Percentiles rank a stretch among this genome's conserved stretches.
These are phyloP conservation scores for Geotrichum europaeum DNA, from an alignment of 1,139 yeast genomes.

Conservation along the genomic window DNA sequence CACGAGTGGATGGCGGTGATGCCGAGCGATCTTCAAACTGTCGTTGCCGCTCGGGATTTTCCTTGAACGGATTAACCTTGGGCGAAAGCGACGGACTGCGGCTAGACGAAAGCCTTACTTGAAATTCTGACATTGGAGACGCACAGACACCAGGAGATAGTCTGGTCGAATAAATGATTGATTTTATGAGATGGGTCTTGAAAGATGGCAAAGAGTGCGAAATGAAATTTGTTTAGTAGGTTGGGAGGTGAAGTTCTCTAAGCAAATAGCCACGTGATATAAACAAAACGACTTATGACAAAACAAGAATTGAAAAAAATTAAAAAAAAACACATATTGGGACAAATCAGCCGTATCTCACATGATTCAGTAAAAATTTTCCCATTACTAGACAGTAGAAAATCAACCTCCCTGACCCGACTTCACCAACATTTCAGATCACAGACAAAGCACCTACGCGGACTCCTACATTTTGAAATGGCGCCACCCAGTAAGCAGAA, in stretches of 20 bases:
- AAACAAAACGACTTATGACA: background rate
- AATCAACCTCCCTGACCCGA: background rate
- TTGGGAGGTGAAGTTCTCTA: background rate
- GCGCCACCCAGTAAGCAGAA: conserved; percentile 2
- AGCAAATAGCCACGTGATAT: background rate
- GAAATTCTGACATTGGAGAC: background rate
- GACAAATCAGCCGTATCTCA: background rate
- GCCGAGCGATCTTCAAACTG: background rate
- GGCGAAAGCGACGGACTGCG: background rate
- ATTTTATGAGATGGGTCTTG: background rate
- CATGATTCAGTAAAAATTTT: background rate
- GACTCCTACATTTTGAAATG: background rate
- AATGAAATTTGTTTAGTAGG: background rate
- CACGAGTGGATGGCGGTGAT: background rate
- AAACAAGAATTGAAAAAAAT: background rate
- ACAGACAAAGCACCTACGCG: background rate
- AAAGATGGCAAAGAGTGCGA: background rate
- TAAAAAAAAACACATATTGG: background rate
- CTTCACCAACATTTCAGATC: background rate
- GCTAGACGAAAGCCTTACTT: background rate
- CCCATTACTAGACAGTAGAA: background rate
- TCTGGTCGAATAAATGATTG: background rate
- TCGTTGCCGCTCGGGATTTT: conserved; percentile 4
- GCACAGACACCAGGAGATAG: background rate
- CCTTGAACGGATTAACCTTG: background rate